phyloP scores from a whole-genome alignment of 1,139 yeast species.

The Diutina neorugosa region DNA sequence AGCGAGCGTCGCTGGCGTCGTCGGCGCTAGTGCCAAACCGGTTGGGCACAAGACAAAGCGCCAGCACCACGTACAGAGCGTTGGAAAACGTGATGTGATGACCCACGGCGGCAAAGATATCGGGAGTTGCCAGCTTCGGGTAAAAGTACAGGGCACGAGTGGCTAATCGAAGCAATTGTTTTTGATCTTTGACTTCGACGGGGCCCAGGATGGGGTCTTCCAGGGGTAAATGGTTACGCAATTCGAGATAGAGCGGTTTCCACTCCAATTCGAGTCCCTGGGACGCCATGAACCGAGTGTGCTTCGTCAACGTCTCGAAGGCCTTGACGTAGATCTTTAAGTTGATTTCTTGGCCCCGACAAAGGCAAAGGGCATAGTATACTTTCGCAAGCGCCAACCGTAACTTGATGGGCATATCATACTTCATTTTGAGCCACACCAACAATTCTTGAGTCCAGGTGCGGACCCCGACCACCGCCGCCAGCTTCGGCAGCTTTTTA shows the following conservation, averaged over 20 bases:
- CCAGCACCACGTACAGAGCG: conserved; percentile 44
- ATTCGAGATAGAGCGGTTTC: conserved; percentile 31
- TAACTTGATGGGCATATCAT: conserved; percentile 61
- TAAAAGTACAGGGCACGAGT: conserved; percentile 37
- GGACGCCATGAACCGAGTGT: conserved; percentile 25
- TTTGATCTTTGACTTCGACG: conserved; percentile 31
- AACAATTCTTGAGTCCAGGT: conserved; percentile 86
- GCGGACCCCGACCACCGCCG: conserved; percentile 62
- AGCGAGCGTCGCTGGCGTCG: conserved; percentile 15
- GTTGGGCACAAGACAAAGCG: conserved; percentile 44
- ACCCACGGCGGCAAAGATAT: conserved; percentile 24
- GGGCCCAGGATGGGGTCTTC: conserved; percentile 19
- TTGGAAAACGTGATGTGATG: conserved; percentile 45
- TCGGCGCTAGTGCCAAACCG: conserved; percentile 12
- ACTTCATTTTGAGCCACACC: conserved; percentile 71
- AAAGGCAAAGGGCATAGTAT: conserved; percentile 60
- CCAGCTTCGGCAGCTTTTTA: conserved; percentile 52
- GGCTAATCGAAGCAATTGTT: conserved; percentile 31
- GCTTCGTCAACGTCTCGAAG: conserved; percentile 46
- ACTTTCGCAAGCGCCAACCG: conserved; percentile 56
- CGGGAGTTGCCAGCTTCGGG: conserved; percentile 23
- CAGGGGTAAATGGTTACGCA: conserved; percentile 21
- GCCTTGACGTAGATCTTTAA: conserved; percentile 53
- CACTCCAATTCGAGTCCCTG: conserved; percentile 40
- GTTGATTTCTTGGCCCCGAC: conserved; percentile 63